Base-by-base conservation (phyloP, 2,329 filamentous ascomycete genomes). In the Exophiala lecanii-corni region DNA sequence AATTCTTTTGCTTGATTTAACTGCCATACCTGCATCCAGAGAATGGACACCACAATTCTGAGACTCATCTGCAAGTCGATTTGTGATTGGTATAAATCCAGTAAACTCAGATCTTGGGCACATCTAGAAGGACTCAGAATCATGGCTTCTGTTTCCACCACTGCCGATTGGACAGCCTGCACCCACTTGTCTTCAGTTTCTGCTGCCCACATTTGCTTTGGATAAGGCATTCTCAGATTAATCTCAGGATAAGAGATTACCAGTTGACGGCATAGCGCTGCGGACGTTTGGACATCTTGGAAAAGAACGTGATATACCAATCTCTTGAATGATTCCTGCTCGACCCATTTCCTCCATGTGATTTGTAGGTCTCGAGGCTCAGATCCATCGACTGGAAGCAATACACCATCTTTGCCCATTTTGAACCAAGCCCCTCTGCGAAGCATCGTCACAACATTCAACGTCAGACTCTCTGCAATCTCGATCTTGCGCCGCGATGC, bases 231-330 rank as follows among this genome's bases (percentile, higher is more conserved):
- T 1, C 21, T 18, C 12, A 40, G 13, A 13, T 17, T 19, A 6
- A 51, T 19, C 25, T 51, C 49, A 18, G 49, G 28, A 23, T 36
- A 46, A 2, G 45, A 48, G 15, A 49, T 37, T 18, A 51, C 66
- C 0, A 81, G 79, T 46, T 76, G 81, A 16, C 75, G 78, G 41
- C 83, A 68, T 3, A 84, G 70, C 1, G 79, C 77, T 66, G 86
- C 81, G 2, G 83, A 84, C 3, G 76, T 72, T 48, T 85, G 79
- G 0, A 79, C 71, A 55, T 87, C 83, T 45, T 81, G 73, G 4
- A 82, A 62, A 51, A 82, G 83, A 10, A 77, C 66, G 56, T 82
- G 79, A 46, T 83, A 80, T 3, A 78, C 76, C 2, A 88, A 73
- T 25, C 75, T 50, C 16, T 63, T 65, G 23, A 56, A 60, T 1